phyloP scores from a whole-genome alignment of 495 filamentous ascomycete species.

The Aspergillus ostianus region DNA sequence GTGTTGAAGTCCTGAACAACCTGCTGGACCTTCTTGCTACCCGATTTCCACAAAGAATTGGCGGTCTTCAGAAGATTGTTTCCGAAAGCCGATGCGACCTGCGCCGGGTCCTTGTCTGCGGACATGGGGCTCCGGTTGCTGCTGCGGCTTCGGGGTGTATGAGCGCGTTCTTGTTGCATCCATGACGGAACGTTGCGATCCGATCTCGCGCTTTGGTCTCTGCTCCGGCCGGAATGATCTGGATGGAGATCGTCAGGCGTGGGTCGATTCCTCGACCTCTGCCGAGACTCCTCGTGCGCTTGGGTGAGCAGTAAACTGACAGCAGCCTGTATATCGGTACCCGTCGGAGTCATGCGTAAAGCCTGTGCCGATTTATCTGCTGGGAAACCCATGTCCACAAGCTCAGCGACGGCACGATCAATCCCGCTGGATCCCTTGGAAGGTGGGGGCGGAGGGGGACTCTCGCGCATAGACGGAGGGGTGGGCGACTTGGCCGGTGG shows the following conservation, averaged over 20 bases:
- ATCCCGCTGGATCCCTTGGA: slow-evolving; percentile 54
- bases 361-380: slow-evolving; percentile 76
- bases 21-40: slow-evolving; percentile 91
- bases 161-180: slow-evolving; percentile 33
- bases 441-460: slow-evolving; percentile 33
- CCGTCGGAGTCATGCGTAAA: slow-evolving; percentile 72
- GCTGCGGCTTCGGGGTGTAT: slow-evolving; percentile 37
- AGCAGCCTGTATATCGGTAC: slow-evolving; percentile 80
- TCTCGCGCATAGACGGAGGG: slow-evolving; percentile 47
- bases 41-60: slow-evolving; percentile 88
- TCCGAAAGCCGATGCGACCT: slow-evolving; percentile 78
- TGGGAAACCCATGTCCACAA: slow-evolving; percentile 94
- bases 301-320: slow-evolving; percentile 88
- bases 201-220: slow-evolving; percentile 40
- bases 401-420: slow-evolving; percentile 80
- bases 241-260: slow-evolving; percentile 27
- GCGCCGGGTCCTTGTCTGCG: slow-evolving; percentile 73
- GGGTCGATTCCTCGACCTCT: slow-evolving; percentile 49
- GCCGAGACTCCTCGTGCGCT: slow-evolving; percentile 72
- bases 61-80: slow-evolving; percentile 89
- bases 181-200: slow-evolving; percentile 38
- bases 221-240: slow-evolving; percentile 32
- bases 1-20: slow-evolving; percentile 87
- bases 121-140: slow-evolving; percentile 57
- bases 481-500: slow-evolving; percentile 36